phyloP scores from a whole-genome alignment of 306 rosid species.

The Gastrolobium bilobum region DNA sequence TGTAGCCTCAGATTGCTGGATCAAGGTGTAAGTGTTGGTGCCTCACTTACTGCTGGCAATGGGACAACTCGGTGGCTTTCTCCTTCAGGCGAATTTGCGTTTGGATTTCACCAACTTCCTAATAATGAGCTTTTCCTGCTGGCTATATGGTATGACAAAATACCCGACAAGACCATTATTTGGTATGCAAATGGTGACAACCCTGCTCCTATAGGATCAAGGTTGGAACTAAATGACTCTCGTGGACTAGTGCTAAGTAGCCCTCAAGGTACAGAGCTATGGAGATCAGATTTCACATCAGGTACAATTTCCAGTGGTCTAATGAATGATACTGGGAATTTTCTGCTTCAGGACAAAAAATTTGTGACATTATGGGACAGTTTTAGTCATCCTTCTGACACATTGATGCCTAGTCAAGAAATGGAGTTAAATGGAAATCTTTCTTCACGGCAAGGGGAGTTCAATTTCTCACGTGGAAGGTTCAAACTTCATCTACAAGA shows the following conservation, averaged over 20 bases:
- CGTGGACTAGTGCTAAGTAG: constrained; percentile 49
- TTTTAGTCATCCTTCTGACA: constrained; percentile 60
- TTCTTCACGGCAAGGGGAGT: constrained; percentile 51
- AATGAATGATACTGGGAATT: constrained; percentile 53
- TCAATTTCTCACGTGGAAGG: constrained; percentile 54
- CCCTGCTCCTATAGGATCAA: constrained; percentile 40
- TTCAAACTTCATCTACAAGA: constrained; percentile 48
- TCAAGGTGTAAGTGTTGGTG: constrained; percentile 12
- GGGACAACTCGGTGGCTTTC: constrained; percentile 42
- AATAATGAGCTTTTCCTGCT: constrained; percentile 38
- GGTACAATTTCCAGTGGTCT: constrained; percentile 20
- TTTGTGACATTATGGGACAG: constrained; percentile 51
- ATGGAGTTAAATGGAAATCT: constrained; percentile 45
- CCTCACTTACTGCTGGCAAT: constrained; percentile 28
- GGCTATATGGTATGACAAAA: constrained; percentile 31
- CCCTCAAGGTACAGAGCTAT: constrained; percentile 49
- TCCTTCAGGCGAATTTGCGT: constrained; percentile 51
- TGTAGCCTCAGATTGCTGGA: not conserved
- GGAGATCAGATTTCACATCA: constrained; percentile 41
- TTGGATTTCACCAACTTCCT: constrained; percentile 41
- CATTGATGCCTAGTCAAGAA: constrained; percentile 62
- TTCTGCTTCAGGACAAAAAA: constrained; percentile 33
- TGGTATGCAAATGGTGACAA: constrained; percentile 47
- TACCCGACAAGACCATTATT: constrained; percentile 20
- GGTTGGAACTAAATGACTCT: constrained; percentile 33